phyloP scores from a whole-genome alignment of 495 filamentous ascomycete genomes.

The Penicillium nucicola region DNA sequence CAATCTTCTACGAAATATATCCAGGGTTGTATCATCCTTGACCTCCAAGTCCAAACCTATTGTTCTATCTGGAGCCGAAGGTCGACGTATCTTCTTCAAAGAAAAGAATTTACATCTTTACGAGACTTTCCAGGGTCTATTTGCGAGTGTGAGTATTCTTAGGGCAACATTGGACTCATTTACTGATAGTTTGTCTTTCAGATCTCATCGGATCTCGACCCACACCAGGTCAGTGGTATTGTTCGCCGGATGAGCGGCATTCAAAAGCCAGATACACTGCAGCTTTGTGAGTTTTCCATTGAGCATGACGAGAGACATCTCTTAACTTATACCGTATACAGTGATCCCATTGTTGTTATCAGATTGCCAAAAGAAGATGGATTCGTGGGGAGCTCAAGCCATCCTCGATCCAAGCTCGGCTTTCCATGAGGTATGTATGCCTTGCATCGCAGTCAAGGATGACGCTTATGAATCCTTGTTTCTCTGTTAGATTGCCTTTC shows the following conservation, averaged over 20 bases:
- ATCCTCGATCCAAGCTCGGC: slow-evolving; percentile 6
- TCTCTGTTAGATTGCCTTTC: neutral
- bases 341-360: slow-evolving; percentile 7
- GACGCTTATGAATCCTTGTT: neutral
- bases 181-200: neutral
- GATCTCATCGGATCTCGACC: neutral
- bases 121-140: neutral
- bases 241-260: neutral
- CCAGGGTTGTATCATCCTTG: neutral
- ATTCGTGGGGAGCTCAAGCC: neutral
- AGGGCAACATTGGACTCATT: neutral
- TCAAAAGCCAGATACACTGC: neutral
- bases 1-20: slow-evolving; percentile 1
- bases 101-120: neutral
- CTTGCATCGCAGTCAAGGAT: neutral
- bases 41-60: neutral
- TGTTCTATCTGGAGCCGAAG: slow-evolving; percentile 3
- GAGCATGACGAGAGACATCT: neutral
- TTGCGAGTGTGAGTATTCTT: neutral
- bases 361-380: slow-evolving; percentile 1
- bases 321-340: neutral
- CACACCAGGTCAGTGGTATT: neutral
- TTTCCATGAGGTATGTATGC: slow-evolving; percentile 3
- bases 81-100: slow-evolving; percentile 1
- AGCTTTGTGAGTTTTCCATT: neutral